phyloP scores from a whole-genome alignment of 73 alveolate genomes.

The Tetrahymena elliotti region DNA sequence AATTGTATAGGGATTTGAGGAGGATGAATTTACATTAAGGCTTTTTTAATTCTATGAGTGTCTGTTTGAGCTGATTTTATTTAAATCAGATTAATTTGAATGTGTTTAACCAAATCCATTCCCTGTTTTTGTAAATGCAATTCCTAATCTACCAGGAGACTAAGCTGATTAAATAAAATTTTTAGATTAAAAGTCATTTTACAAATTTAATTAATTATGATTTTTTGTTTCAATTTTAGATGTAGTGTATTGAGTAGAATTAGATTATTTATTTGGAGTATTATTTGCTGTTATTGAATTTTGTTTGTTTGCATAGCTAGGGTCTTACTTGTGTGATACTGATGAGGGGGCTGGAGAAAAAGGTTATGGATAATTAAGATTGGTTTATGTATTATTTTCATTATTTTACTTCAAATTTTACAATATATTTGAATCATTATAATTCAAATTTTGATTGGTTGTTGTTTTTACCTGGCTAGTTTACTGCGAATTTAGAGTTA shows the following conservation, averaged over 20 bases:
- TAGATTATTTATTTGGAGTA: neutral
- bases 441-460: neutral
- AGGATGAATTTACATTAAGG: neutral
- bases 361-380: neutral
- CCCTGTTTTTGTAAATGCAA: neutral
- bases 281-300: neutral
- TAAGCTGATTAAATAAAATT: neutral
- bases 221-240: neutral
- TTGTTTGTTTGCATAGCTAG: neutral
- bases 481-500: neutral
- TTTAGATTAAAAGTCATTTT: neutral
- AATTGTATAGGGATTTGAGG: neutral
- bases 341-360: neutral
- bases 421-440: neutral
- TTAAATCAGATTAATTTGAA: neutral
- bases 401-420: neutral
- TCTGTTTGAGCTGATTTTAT: neutral
- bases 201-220: neutral
- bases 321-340: neutral
- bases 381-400: neutral
- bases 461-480: neutral
- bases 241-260: neutral
- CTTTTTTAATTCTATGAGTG: neutral
- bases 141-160: neutral
- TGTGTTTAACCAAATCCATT: neutral